Base-by-base conservation (phyloP, 371 early-diverging fungal species). In the Mycotypha africana region DNA sequence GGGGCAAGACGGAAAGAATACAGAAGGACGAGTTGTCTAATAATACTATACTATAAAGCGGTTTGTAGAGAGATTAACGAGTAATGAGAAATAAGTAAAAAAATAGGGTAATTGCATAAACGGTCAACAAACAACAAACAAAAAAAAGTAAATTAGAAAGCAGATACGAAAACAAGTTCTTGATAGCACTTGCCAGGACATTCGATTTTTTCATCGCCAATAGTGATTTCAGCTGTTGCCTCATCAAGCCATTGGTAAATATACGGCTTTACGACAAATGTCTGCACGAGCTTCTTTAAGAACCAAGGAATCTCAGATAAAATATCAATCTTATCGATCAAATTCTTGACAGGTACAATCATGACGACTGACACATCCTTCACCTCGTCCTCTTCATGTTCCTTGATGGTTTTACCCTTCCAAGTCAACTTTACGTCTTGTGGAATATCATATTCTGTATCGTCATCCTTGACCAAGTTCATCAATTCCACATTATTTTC, bases 261-360 rank as follows among this genome's bases (percentile, higher is more conserved):
- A 55, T 84, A 94, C 15, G 97, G 97, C 60, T 90, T 90, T 33
- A 94, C 91, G 33, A 97, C 83, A 55, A 95, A 85, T 0, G 91
- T 82, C 55, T 95, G 92, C 26, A 97, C 87, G 42, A 93, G 62
- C 60, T 89, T 91, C 48, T 90, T 81, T 31, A 97, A 44, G 38
- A 95, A 63, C 69, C 78, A 95, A 20, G 96, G 95, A 49, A 97
- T 78, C 61, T 92, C 89, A 24, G 81, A 71, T 38, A 97, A 62
- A 22, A 95, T 78, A 57, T 97, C 94, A 41, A 95, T 83, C 56
- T 88, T 84, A 37, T 83, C 82, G 42, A 84, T 58, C 42, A 89
- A 69, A 37, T 74, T 70, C 47, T 78, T 65, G 28, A 82, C 74
- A 20, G 60, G 62, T 28, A 88, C 75, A 12, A 78, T 56, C 68